Conservation (phyloP, 768 basidiomycete genomes). For the Rubroboletus satanas region DNA sequence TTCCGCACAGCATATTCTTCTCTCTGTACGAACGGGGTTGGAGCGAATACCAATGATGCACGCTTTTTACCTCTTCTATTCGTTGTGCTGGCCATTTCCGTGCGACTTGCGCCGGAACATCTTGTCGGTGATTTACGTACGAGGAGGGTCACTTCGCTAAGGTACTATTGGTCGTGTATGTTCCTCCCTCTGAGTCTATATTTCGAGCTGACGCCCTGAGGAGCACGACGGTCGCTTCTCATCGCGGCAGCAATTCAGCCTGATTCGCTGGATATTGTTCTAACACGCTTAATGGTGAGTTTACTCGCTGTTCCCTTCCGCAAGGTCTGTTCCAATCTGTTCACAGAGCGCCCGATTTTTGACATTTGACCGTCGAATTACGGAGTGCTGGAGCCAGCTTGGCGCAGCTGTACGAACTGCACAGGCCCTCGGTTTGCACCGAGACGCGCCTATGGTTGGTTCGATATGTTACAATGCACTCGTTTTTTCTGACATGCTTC, state of each 20-base stretch:
- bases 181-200: conserved; percentile 12
- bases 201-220: conserved; percentile 18
- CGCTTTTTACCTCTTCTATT: conserved; percentile 90
- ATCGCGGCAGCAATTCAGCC: conserved; percentile 93
- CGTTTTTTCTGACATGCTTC: conserved; percentile 6
- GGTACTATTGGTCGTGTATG: conserved; percentile 96
- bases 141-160: conserved; percentile 73
- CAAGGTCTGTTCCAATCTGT: conserved; percentile 10
- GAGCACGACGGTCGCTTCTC: conserved; percentile 82
- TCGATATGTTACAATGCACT: neutral
- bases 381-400: conserved; percentile 95
- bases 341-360: conserved; percentile 65
- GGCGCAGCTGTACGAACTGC: conserved; percentile 92
- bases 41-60: conserved; percentile 69
- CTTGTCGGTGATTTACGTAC: conserved; percentile 77
- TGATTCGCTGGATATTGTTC: conserved; percentile 88
- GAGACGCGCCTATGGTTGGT: conserved; percentile 81
- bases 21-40: conserved; percentile 56
- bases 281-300: conserved; percentile 75
- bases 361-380: conserved; percentile 76
- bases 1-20: conserved; percentile 72
- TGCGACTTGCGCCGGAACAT: conserved; percentile 78
- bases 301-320: neutral
- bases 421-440: conserved; percentile 88
- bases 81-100: conserved; percentile 85